phyloP scores from a whole-genome alignment of 768 basidiomycete species.

The Ephemerocybe angulata region DNA sequence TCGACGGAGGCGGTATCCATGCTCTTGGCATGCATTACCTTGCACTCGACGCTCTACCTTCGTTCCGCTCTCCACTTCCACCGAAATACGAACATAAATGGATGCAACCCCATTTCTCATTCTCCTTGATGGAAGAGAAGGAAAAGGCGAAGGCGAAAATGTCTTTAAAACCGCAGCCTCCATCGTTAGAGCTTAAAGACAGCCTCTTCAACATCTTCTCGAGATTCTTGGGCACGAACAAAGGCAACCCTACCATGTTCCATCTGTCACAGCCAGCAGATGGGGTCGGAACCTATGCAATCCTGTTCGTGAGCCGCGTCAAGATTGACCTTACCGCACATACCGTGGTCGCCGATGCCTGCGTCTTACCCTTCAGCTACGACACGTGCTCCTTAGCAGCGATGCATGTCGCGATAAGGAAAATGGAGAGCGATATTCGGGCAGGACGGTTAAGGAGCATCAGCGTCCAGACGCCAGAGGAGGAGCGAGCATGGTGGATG shows the following conservation, averaged over 20 bases:
- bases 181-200: background rate
- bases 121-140: background rate
- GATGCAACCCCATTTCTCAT: background rate
- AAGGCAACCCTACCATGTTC: conserved; percentile 14
- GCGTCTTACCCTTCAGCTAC: conserved; percentile 38
- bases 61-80: background rate
- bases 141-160: background rate
- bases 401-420: conserved; percentile 9
- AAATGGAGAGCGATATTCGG: no score
- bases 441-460: no score
- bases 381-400: conserved; percentile 11
- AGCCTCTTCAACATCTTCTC: background rate
- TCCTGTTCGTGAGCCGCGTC: conserved; percentile 46
- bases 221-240: background rate
- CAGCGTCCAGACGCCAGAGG: conserved; percentile 9
- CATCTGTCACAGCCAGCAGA: conserved; percentile 19
- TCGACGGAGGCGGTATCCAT: conserved; percentile 9
- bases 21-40: conserved; percentile 31
- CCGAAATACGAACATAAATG: background rate
- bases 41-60: conserved; percentile 19
- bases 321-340: conserved; percentile 45
- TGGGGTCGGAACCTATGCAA: conserved; percentile 21
- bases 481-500: conserved; percentile 44
- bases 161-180: no score
- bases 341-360: conserved; percentile 45